phyloP scores from a whole-genome alignment of 2,329 filamentous ascomycete genomes.

The Fusarium chlamydosporum region DNA sequence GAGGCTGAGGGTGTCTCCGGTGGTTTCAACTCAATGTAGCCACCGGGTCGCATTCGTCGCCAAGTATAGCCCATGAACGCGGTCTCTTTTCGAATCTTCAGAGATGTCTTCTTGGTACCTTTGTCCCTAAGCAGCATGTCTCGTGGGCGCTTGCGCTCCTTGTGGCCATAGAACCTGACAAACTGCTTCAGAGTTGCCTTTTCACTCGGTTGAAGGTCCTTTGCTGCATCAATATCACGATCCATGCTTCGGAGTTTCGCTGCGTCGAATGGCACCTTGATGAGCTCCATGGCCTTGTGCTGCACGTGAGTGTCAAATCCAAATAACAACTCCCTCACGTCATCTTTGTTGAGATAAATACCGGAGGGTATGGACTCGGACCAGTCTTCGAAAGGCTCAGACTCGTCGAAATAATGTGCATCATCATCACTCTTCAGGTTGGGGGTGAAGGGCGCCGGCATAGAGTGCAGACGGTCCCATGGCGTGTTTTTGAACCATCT shows the following conservation, averaged over 20 bases:
- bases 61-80: conserved; percentile 95
- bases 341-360: conserved; percentile 50
- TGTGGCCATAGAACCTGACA: conserved; percentile 67
- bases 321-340: conserved; percentile 54
- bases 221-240: conserved; percentile 61
- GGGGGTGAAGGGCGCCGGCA: conserved; percentile 84
- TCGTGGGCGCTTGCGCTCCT: conserved; percentile 83
- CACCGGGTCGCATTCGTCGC: conserved; percentile 63
- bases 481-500: conserved; percentile 85
- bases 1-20: not conserved
- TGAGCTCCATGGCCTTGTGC: conserved; percentile 60
- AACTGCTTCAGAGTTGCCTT: conserved; percentile 65
- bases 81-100: conserved; percentile 83
- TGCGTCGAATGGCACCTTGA: conserved; percentile 65
- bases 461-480: conserved; percentile 81
- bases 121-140: conserved; percentile 87
- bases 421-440: conserved; percentile 76
- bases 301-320: conserved; percentile 60
- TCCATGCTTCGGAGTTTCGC: conserved; percentile 65
- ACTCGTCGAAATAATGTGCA: conserved; percentile 92
- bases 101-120: conserved; percentile 73
- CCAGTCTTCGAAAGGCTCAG: conserved; percentile 77
- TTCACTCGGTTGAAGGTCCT: conserved; percentile 54
- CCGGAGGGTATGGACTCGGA: conserved; percentile 63
- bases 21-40: conserved; percentile 47